These are phyloP conservation scores for Gleditsia sinensis DNA, from an alignment of 306 rosid genomes.

Conservation along the genomic window DNA sequence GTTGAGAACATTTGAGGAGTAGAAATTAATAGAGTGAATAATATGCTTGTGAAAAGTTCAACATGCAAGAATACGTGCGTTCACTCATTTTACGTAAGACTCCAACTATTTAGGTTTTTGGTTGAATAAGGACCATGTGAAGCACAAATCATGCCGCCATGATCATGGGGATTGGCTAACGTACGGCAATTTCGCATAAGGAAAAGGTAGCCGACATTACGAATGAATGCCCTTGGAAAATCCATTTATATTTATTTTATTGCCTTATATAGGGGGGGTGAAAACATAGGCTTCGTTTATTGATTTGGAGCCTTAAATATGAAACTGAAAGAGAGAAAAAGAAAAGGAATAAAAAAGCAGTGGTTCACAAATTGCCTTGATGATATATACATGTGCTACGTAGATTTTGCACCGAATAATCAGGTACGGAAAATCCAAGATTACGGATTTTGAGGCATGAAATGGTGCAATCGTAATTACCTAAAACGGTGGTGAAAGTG, in stretches of 20 bases:
- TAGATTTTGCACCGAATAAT: constrained; percentile 35
- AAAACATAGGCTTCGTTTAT: constrained; percentile 25
- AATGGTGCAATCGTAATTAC: constrained; percentile 18
- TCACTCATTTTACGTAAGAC: not conserved
- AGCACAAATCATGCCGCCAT: not conserved
- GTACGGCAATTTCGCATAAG: not conserved
- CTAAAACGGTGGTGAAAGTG: constrained; percentile 27
- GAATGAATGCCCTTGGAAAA: constrained; percentile 44
- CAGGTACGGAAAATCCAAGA: constrained; percentile 1
- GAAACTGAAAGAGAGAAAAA: not conserved
- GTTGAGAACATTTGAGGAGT: no score
- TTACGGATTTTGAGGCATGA: not conserved
- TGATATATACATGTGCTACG: constrained; percentile 28
- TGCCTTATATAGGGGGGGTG: not conserved
- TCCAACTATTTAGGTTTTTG: not conserved
- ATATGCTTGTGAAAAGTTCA: not conserved
- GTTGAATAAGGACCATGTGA: not conserved
- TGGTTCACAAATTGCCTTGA: not conserved
- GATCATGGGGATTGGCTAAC: constrained; percentile 3
- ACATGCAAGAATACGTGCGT: constrained; percentile 25
- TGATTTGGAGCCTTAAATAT: constrained; percentile 17
- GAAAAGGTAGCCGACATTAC: constrained; percentile 47
- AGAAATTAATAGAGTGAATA: not conserved
- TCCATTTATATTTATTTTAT: not conserved
- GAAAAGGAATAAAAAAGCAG: constrained; percentile 8